phyloP scores from a whole-genome alignment of 1,284 basidiomycete species.

The Coriolopsis trogii region DNA sequence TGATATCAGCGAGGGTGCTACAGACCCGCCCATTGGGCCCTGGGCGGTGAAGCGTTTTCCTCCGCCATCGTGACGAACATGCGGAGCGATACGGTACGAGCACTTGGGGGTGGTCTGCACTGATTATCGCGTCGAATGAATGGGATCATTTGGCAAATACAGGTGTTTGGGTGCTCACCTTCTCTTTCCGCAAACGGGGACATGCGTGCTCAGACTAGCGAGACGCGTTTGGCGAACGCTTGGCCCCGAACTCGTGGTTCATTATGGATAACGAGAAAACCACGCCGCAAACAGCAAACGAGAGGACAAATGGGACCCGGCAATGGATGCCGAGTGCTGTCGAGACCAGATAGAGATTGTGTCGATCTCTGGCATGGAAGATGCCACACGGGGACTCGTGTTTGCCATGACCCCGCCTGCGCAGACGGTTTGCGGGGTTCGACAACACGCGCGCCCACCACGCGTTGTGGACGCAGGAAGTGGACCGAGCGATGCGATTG shows the following conservation, averaged over 20 bases:
- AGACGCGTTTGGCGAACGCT: neutral
- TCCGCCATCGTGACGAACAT: conserved; percentile 1
- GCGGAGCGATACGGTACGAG: neutral
- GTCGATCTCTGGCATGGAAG: conserved; percentile 4
- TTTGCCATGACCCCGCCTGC: conserved; percentile 4
- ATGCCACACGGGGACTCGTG: conserved; percentile 8
- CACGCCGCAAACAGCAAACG: neutral
- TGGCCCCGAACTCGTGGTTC: neutral
- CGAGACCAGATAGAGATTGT: neutral
- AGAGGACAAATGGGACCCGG: neutral
- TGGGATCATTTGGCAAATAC: neutral
- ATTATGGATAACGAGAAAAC: neutral
- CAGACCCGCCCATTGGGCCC: neutral
- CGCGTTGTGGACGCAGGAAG: neutral
- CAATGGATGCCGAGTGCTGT: neutral
- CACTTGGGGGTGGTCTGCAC: neutral
- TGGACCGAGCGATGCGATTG: neutral
- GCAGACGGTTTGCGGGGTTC: no score
- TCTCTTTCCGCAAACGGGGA: conserved; percentile 1
- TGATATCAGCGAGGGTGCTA: conserved; percentile 22
- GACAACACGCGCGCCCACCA: no score
- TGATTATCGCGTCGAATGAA: conserved; percentile 9
- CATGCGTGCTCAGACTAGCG: neutral
- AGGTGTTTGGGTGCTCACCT: conserved; percentile 1
- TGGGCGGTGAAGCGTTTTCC: neutral